A percentile compares a stretch with the other conserved stretches of the same genome.
Conservation (phyloP, 108 stramenopile genomes). For the Fragilaria crotonensis region DNA sequence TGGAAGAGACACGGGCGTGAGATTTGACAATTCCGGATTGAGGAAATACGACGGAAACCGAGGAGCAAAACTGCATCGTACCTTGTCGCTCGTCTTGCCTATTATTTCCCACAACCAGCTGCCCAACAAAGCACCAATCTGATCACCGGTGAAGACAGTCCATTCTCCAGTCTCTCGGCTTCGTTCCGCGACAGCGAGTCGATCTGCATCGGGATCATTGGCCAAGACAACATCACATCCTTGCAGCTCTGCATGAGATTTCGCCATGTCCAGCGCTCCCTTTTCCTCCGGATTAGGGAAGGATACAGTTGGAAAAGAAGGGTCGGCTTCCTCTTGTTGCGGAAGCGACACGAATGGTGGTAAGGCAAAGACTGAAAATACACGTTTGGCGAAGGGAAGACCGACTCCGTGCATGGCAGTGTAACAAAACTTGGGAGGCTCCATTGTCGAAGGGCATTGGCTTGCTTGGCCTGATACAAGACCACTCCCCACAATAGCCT, state of each 20-base stretch:
- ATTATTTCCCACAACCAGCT: constrained; percentile 81
- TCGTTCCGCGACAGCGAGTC: constrained; percentile 92
- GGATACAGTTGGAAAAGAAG: constrained; percentile 87
- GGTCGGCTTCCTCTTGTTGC: constrained; percentile 82
- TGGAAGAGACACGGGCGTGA: not conserved
- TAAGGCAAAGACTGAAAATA: constrained; percentile 70
- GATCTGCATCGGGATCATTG: constrained; percentile 98
- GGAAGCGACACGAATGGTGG: constrained; percentile 69
- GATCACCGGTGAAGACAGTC: constrained; percentile 92
- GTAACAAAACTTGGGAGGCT: constrained; percentile 67
- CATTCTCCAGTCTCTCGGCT: constrained; percentile 54
- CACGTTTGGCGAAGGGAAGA: constrained; percentile 45
- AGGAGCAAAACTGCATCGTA: constrained; percentile 11
- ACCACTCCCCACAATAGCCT: constrained; percentile 46
- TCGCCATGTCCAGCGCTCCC: constrained; percentile 89
- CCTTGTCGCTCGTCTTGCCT: constrained; percentile 53
- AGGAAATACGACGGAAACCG: not conserved
- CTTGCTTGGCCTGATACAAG: constrained; percentile 33
- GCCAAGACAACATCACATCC: constrained; percentile 82
- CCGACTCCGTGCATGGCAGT: constrained; percentile 98
- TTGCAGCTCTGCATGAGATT: constrained; percentile 54
- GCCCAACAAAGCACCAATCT: constrained; percentile 91
- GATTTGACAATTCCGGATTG: not conserved
- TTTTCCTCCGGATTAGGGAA: constrained; percentile 98
- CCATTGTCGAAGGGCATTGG: not conserved